Conservation (phyloP, 2,329 filamentous ascomycete genomes). For the Emericellopsis cladophorae region DNA sequence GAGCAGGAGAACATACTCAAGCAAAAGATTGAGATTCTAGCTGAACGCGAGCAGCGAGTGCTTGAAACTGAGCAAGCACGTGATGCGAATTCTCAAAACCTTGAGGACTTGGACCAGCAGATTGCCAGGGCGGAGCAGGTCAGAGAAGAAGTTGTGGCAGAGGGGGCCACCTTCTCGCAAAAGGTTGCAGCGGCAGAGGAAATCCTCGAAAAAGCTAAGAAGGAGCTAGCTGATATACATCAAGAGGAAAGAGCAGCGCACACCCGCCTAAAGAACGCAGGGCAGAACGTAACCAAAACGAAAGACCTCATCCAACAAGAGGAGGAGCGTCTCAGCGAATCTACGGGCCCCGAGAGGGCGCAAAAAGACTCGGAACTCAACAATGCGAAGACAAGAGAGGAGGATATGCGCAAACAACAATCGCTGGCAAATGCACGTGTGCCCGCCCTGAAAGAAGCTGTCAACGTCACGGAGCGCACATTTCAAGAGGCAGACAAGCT, state of each 20-base stretch:
- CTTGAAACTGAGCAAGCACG: slow-evolving; percentile 13
- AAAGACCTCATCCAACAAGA: slow-evolving; percentile 40
- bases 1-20: slow-evolving; percentile 51
- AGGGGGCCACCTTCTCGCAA: slow-evolving; percentile 33
- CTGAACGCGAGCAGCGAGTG: slow-evolving; percentile 11
- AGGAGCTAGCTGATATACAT: slow-evolving; percentile 39
- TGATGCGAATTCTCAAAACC: slow-evolving; percentile 32
- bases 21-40: slow-evolving; percentile 15
- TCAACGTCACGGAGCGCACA: slow-evolving; percentile 17
- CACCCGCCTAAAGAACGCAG: slow-evolving; percentile 39
- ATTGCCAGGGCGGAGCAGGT: slow-evolving; percentile 22
- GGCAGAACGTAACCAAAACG: slow-evolving; percentile 29
- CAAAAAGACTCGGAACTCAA: slow-evolving; percentile 44
- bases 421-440: slow-evolving; percentile 14
- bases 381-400: slow-evolving; percentile 13
- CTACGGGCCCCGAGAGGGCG: slow-evolving; percentile 57
- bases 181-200: slow-evolving; percentile 29
- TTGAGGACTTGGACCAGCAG: slow-evolving; percentile 32
- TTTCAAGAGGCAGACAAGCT: background rate
- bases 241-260: slow-evolving; percentile 55
- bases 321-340: slow-evolving; percentile 47
- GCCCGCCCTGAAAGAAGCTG: slow-evolving; percentile 18
- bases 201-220: slow-evolving; percentile 39
- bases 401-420: slow-evolving; percentile 12
- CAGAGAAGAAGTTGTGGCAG: slow-evolving; percentile 28